Evolutionary conservation across 352 stramenopile genomes (phyloP), one percentile per base, ranked within the genome.

Genomic region (Phytopythium litorale): DNA sequence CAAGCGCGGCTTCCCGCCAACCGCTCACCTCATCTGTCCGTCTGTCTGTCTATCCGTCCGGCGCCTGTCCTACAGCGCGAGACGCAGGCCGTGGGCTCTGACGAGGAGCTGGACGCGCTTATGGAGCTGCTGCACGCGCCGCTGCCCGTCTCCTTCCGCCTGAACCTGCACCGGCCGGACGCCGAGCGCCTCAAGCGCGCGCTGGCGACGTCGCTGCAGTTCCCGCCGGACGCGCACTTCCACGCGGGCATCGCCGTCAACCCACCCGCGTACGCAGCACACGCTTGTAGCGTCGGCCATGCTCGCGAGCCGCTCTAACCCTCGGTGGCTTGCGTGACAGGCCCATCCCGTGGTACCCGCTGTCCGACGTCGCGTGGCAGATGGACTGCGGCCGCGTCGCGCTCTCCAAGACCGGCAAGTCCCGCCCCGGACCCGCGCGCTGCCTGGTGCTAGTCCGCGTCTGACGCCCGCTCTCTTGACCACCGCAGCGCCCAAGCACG

Each of bases 371-470:
- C 37, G 87, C 87, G 32, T 95, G 87, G 87, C 81, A 95, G 57
- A 63, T 95, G 65, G 79, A 90, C 58, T 95, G 87, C 48, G 87
- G 87, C 37, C 84, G 84, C 63, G 80, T 86, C 6, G 87, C 87
- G 45, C 78, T 95, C 7, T 93, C 87, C 52, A 95, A 94, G 64
- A 87, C 74, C 21, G 80, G 80, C 88, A 42, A 50, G 73, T 68
- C 6, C 8, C 51, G 9, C 8, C 54, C 37, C 43, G 45, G n/a
- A 6, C 45, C n/a, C 18, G 53, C 40, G 21, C 51, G 30, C 23
- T 58, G n/a, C n/a, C 21, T 30, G 7, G 2, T 56, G 15, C 53
- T 3, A 38, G 23, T 40, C 12, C 23, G 3, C 50, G 1, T 42
- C 35, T 32, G 21, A 40, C 61, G 33, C 38, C 50, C 8, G 48